phyloP scores from a whole-genome alignment of 2,329 filamentous ascomycete genomes.

The Dactylellina drechsleri region DNA sequence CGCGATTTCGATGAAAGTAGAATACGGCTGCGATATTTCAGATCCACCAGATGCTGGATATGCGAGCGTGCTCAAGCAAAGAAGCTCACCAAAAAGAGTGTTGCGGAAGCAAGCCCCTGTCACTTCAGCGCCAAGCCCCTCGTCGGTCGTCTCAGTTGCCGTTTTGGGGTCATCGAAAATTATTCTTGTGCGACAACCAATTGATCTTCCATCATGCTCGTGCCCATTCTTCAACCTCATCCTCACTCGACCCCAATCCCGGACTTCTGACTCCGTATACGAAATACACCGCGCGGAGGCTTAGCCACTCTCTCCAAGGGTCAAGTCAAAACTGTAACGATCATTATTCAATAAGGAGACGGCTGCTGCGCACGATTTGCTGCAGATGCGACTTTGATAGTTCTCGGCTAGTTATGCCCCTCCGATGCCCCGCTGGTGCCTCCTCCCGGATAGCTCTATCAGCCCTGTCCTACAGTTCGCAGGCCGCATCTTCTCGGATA shows the following conservation, averaged over 20 bases:
- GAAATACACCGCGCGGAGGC: background rate
- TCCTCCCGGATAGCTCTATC: slow-evolving; percentile 33
- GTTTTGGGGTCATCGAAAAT: slow-evolving; percentile 42
- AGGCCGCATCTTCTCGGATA: slow-evolving; percentile 22
- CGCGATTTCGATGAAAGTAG: too few species aligned
- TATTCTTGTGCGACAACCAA: slow-evolving; percentile 50
- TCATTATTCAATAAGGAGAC: background rate
- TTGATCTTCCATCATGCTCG: background rate
- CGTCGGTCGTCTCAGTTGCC: slow-evolving; percentile 42
- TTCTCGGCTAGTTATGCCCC: slow-evolving; percentile 48
- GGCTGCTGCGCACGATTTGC: slow-evolving; percentile 37
- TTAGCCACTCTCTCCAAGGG: background rate
- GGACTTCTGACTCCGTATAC: background rate
- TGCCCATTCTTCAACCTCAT: slow-evolving; percentile 8
- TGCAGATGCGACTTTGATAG: slow-evolving; percentile 43
- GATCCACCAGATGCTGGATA: too few species aligned
- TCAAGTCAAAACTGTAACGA: background rate
- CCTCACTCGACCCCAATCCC: slow-evolving; percentile 6
- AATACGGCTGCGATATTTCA: too few species aligned
- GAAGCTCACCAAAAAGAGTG: background rate
- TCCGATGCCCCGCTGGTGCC: slow-evolving; percentile 50
- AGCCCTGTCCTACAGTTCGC: slow-evolving; percentile 17
- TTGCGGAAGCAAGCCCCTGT: background rate
- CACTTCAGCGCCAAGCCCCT: slow-evolving; percentile 22
- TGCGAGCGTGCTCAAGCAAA: too few species aligned